These are phyloP conservation scores for Colletotrichum trifolii DNA, from an alignment of 2,329 filamentous ascomycete genomes.

Conservation along the genomic window DNA sequence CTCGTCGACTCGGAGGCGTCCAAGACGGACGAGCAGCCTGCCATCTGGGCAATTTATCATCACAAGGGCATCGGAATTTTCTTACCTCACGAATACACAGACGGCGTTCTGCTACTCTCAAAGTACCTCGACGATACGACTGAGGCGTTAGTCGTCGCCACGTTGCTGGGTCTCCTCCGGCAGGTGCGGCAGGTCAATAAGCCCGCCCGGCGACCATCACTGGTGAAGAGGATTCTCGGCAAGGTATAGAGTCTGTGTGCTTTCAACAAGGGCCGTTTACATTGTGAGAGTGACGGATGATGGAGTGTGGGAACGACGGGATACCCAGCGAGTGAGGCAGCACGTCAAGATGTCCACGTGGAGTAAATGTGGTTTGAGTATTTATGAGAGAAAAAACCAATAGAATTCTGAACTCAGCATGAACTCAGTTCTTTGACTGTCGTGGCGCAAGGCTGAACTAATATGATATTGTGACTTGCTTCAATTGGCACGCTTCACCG, in stretches of 20 bases:
- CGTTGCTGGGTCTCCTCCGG: constrained; percentile 16
- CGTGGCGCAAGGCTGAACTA: too few species aligned
- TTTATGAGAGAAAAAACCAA: too few species aligned
- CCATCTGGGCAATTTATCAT: constrained; percentile 37
- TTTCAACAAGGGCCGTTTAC: too few species aligned
- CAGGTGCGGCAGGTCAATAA: constrained; percentile 24
- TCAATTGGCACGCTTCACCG: too few species aligned
- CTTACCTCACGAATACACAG: constrained; percentile 32
- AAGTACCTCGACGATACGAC: constrained; percentile 9
- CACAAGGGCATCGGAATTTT: constrained; percentile 30
- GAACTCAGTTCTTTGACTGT: too few species aligned
- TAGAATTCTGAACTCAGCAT: too few species aligned
- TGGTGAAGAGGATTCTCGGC: constrained; percentile 14
- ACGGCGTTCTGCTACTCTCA: constrained; percentile 34
- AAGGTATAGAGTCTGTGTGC: neutral
- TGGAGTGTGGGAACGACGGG: too few species aligned
- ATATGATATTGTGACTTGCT: too few species aligned
- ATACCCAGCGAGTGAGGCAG: too few species aligned
- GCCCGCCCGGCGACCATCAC: constrained; percentile 11
- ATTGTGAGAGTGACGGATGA: too few species aligned
- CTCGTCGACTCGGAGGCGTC: constrained; percentile 20
- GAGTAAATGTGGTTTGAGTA: too few species aligned
- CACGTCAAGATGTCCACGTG: too few species aligned
- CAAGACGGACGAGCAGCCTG: neutral
- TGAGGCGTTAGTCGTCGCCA: constrained; percentile 19